Conservation (phyloP, 2,329 filamentous ascomycete genomes). For the Phyllosticta citriasiana region DNA sequence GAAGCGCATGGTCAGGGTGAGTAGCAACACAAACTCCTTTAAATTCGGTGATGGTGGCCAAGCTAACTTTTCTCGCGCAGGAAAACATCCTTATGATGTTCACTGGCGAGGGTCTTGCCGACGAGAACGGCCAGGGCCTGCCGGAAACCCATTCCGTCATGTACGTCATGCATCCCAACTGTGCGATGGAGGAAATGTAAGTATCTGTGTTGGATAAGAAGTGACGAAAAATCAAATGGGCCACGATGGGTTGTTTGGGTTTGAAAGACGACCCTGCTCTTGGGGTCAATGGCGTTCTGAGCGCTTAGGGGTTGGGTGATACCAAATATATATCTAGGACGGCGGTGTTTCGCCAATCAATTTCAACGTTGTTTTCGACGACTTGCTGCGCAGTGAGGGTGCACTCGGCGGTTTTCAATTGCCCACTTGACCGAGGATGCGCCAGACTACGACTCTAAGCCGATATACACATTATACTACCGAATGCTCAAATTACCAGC, state of each 20-base stretch:
- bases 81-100: constrained; percentile 52
- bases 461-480: neutral
- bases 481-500: neutral
- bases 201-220: neutral
- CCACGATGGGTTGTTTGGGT: neutral
- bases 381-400: no score
- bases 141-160: constrained; percentile 47
- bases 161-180: constrained; percentile 93
- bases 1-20: constrained; percentile 91
- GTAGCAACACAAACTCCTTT: constrained; percentile 21
- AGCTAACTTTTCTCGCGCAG: constrained; percentile 25
- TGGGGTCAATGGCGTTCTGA: neutral
- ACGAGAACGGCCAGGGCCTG: constrained; percentile 53
- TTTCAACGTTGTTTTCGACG: neutral
- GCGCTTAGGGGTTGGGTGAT: neutral
- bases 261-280: neutral
- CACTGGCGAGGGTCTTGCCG: constrained; percentile 80
- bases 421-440: no score
- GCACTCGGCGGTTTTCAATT: no score
- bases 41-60: neutral
- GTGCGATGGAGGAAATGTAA: constrained; percentile 57
- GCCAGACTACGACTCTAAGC: no score
- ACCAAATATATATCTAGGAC: neutral
- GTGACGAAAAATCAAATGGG: neutral
- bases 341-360: neutral